Evolutionary conservation across 192 early-diverging fungal species (phyloP), one percentile per base, ranked within the genome.

Genomic region (Physocladia obscura): DNA sequence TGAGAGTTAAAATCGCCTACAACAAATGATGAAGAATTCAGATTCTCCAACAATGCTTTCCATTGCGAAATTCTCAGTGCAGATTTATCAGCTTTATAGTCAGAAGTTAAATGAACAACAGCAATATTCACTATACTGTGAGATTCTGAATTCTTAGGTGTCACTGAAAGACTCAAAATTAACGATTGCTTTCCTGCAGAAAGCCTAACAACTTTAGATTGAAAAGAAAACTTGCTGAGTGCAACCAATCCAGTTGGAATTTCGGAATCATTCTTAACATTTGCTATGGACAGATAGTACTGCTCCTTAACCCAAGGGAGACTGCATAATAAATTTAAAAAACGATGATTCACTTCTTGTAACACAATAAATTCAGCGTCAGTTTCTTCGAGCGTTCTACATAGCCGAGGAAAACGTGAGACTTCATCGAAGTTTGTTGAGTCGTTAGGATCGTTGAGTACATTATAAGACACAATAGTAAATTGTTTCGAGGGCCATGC

Each of bases 1-100:
- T 52, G 4, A 19, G 63, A 52, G 35, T 67, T 67, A n/a, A 67
- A 52, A 49, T 67, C 63, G 5, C 67, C 67, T n/a, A 69, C 19
- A 19, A 57, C 67, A 29, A 67, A 11, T 13, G 36, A 21, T 3
- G 47, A 6, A 3, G 15, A 11, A 3, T 13, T 11, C 63, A 67
- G n/a, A 24, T 15, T 17, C 29, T n/a, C 19, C 19, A 51, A 4
- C 4, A 67, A 30, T 5, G 47, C 30, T 17, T 35, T 5, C 67
- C 27, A 57, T 44, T 69, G 67, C 6, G 19, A 11, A 4, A 8
- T 15, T 26, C 67, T 27, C 13, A 69, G 56, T 8, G 5, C 17
- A 19, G 52, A 56, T 22, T 57, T 56, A 30, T 69, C 36, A 8
- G n/a, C 4, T n/a, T 24, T 57, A 50, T 57, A 69, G 35, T 69